Base-by-base conservation (phyloP, 805 yeast genomes). In the Grigorovia humatica region DNA sequence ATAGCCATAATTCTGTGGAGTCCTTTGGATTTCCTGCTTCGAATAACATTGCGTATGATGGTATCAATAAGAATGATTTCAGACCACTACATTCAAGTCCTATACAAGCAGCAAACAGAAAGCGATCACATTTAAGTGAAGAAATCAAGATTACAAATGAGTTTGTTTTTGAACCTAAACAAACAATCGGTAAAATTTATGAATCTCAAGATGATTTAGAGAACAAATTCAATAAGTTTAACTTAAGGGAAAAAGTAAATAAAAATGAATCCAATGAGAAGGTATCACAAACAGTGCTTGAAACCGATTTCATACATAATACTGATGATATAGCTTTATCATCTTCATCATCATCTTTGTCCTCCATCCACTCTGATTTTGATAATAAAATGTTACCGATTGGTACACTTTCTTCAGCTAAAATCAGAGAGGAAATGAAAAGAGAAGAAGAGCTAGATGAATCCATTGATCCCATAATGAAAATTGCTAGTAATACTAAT, bases 391-490 rank as follows among this genome's bases (percentile, higher is more conserved):
- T 55, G 40, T 57, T 60, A 17, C 64, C 62, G 27, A 51, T 65
- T 45, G 68, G 67, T 9, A 40, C 59, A 1, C 48, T 65, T n/a
- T 61, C 70, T 1, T 50, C 57, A n/a, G 54, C 54, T 35, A 66
- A 63, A 48, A 57, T 64, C 50, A 55, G 17, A 27, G 53, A 48
- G 20, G 53, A 62, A 46, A 46, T 62, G n/a, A 54, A 53, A 17
- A 61, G 61, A 30, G 60, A 55, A 12, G 51, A 55, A 15, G 58
- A 59, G 18, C 27, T 57, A 7, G 68, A 66, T 17, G 67, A 63
- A 18, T 58, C 64, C 1, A 54, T 66, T 20, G 71, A 66, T 53
- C 68, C 70, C 6, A 38, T 55, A 65, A 44, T 54, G 57, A n/a
- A 54, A 56, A 20, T 43, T 52, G 30, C 17, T 30, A 45, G n/a